Conservation (phyloP, 176 grass and related monocot genomes). For the Panicum miliaceum region DNA sequence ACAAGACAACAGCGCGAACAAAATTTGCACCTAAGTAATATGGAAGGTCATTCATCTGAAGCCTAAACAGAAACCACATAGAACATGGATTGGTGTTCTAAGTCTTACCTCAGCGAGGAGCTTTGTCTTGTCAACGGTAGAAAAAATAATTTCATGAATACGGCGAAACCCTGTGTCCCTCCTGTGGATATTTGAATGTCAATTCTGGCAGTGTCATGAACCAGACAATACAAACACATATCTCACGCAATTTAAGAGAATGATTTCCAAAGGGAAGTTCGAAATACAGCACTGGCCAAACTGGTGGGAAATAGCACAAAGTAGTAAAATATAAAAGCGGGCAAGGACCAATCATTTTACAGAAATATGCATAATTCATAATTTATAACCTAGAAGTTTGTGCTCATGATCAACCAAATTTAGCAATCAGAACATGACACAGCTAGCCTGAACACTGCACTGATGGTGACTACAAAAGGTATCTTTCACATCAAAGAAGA, state of each 20-base stretch:
- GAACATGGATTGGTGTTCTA: background rate
- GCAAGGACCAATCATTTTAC: background rate
- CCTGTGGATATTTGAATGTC: constrained; percentile 52
- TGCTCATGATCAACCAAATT: background rate
- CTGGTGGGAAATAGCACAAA: background rate
- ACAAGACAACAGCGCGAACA: constrained; percentile 40
- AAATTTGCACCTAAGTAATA: constrained; percentile 19
- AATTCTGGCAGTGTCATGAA: background rate
- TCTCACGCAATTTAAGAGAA: constrained; percentile 9
- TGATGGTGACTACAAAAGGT: background rate
- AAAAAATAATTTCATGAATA: constrained; percentile 96
- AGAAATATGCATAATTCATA: background rate
- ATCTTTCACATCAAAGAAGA: background rate
- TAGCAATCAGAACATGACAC: background rate
- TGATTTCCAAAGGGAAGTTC: constrained; percentile 1
- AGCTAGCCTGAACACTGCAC: constrained; percentile 12
- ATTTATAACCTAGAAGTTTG: background rate
- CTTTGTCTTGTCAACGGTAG: constrained; percentile 87
- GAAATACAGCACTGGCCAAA: background rate
- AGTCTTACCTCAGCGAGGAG: constrained; percentile 72
- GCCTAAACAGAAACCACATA: background rate
- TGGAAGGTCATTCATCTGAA: constrained; percentile 2
- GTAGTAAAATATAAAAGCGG: background rate
- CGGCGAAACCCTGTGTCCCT: constrained; percentile 38
- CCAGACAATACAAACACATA: constrained; percentile 19